These are phyloP conservation scores for Stemphylium lycopersici DNA, from an alignment of 2,329 filamentous ascomycete species.

Conservation along the genomic window DNA sequence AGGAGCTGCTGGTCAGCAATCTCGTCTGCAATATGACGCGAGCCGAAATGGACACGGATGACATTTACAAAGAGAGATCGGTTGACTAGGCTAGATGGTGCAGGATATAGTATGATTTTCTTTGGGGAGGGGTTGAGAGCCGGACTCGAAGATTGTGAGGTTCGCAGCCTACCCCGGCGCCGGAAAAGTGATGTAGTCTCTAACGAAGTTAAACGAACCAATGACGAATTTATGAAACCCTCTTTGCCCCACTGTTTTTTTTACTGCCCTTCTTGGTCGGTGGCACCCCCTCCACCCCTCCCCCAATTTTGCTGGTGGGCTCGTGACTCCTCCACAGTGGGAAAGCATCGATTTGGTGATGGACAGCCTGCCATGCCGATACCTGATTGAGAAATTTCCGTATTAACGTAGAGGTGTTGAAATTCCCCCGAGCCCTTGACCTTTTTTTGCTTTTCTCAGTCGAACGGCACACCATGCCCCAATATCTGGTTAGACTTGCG, in stretches of 20 bases:
- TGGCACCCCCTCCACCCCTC: no score
- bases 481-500: slow-evolving; percentile 87
- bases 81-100: slow-evolving; percentile 1
- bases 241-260: slow-evolving; percentile 20
- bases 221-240: slow-evolving; percentile 6
- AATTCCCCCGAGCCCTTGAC: neutral
- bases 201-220: slow-evolving; percentile 21
- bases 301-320: slow-evolving; percentile 4
- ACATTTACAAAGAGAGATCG: slow-evolving; percentile 1
- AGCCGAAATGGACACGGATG: slow-evolving; percentile 6
- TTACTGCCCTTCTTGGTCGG: slow-evolving; percentile 1
- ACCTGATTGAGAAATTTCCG: slow-evolving; percentile 22
- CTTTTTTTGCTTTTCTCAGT: neutral
- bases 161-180: neutral
- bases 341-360: neutral
- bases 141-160: neutral
- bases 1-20: slow-evolving; percentile 10
- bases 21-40: slow-evolving; percentile 7
- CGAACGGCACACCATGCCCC: slow-evolving; percentile 49
- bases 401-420: neutral
- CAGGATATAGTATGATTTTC: neutral
- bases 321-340: slow-evolving; percentile 20
- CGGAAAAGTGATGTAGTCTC: neutral
- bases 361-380: slow-evolving; percentile 22
- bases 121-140: neutral